Evolutionary conservation across 805 yeast species (phyloP), one percentile per base, ranked within the genome.

Genomic region (Metschnikowia continentalis): DNA sequence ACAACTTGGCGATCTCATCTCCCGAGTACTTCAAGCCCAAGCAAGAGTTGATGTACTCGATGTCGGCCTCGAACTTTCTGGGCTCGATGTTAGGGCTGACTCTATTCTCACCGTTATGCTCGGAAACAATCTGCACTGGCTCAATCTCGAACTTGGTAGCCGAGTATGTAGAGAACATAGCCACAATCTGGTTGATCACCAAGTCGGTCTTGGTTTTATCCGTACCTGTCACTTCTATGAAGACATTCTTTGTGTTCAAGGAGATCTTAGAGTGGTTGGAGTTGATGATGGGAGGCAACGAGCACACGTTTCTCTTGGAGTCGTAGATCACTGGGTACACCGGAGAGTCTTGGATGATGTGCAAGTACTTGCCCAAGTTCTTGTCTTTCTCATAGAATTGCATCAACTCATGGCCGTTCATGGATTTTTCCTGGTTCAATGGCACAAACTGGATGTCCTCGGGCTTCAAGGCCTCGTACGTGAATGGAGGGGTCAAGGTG

Each of bases 221-320:
- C 47, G 96, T 89, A 58, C 96, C 99, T 15, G 98, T 92, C 52
- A 90, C 81, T 59, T 94, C 99, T 61, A 94, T 83, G 69, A 92
- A 90, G 54, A 95, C 88, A 63, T 94, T 91, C 59, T 74, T 83
- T 54, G 99, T 92, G 51, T 88, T 78, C 56, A 90, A 70, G 17
- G 94, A 77, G 62, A 94, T 89, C 74, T 95, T 95, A 47, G 96
- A 85, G 66, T 79, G 88, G 64, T 94, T 86, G 36, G 96, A 86
- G 75, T 94, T 94, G 75, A 94, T 95, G 65, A 94, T 86, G 57
- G 99, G 99, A 47, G 99, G 99, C 76, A 94, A 72, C 6, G 98
- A 91, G 62, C 95, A 85, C 48, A 94, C 94, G 7, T 80, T 78
- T 62, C 84, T 80, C 39, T 82, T 76, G 51, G 84, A 70, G 70